Conservation (phyloP, 495 filamentous ascomycete genomes). For the Bacidia gigantensis region DNA sequence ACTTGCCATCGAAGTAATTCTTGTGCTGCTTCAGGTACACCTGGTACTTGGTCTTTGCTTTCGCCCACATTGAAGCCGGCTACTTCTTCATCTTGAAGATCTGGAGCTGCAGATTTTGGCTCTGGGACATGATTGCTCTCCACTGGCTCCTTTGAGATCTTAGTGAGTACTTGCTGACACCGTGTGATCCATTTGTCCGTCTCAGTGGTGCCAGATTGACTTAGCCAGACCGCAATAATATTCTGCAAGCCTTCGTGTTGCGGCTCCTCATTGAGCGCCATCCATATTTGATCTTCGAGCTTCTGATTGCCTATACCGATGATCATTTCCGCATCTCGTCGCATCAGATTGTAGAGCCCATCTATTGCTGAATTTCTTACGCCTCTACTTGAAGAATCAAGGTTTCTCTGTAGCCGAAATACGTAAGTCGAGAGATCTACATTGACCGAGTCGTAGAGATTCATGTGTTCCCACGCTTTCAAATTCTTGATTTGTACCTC, state of each 20-base stretch:
- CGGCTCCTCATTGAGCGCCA: constrained; percentile 64
- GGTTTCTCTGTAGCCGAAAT: constrained; percentile 59
- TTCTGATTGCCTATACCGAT: constrained; percentile 56
- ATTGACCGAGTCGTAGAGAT: constrained; percentile 77
- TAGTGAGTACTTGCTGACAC: constrained; percentile 78
- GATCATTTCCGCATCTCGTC: constrained; percentile 70
- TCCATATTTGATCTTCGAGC: constrained; percentile 85
- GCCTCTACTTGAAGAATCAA: constrained; percentile 49
- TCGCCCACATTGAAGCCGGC: constrained; percentile 76
- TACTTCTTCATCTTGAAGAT: constrained; percentile 90
- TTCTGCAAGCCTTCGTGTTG: constrained; percentile 62
- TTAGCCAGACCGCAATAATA: constrained; percentile 81
- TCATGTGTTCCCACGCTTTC: constrained; percentile 78
- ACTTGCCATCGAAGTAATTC: constrained; percentile 94
- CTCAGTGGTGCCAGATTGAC: constrained; percentile 67
- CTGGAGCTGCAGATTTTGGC: constrained; percentile 43
- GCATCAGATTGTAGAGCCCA: constrained; percentile 89
- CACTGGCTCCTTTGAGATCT: constrained; percentile 49
- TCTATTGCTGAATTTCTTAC: constrained; percentile 73
- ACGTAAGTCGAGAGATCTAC: constrained; percentile 77
- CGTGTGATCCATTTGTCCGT: constrained; percentile 73
- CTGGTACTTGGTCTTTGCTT: constrained; percentile 47
- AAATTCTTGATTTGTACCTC: constrained; percentile 66
- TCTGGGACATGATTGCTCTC: constrained; percentile 32
- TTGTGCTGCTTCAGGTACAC: constrained; percentile 51